A percentile compares a stretch with the other conserved stretches of the same genome.
These are phyloP conservation scores for Syzygium syzygioides DNA, from an alignment of 441 rosid genomes.

Conservation along the genomic window DNA sequence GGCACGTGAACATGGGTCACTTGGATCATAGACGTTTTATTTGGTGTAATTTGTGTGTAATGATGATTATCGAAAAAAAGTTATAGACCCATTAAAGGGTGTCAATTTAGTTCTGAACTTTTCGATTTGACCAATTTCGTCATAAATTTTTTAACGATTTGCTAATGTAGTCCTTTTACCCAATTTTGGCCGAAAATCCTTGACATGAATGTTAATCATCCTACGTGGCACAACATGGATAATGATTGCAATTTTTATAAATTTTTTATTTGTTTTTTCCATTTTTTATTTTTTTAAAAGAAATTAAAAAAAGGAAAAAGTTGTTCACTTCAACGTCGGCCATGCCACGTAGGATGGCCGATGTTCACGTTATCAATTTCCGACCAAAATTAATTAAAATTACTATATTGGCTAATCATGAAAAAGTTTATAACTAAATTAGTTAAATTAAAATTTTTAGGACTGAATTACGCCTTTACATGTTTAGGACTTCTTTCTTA, in stretches of 20 bases:
- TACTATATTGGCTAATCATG: background rate
- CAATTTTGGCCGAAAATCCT: background rate
- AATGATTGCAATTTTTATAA: background rate
- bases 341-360: rapidly evolving
- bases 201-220: rapidly evolving
- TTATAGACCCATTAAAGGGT: rapidly evolving
- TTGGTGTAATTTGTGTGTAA: background rate
- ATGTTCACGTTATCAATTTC: rapidly evolving
- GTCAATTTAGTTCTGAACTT: background rate
- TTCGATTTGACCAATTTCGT: background rate
- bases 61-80: background rate
- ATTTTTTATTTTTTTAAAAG: too few species aligned
- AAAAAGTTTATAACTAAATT: background rate
- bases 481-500: background rate
- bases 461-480: background rate
- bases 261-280: too few species aligned
- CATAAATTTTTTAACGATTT: background rate
- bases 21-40: background rate
- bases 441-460: background rate
- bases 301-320: background rate
- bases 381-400: rapidly evolving
- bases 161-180: rapidly evolving
- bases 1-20: background rate
- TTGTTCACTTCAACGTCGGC: rapidly evolving
- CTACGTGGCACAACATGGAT: rapidly evolving